Evolutionary conservation across 768 basidiomycete species (phyloP), one percentile per base, ranked within the genome.

Genomic region (Polyporus arcularius): DNA sequence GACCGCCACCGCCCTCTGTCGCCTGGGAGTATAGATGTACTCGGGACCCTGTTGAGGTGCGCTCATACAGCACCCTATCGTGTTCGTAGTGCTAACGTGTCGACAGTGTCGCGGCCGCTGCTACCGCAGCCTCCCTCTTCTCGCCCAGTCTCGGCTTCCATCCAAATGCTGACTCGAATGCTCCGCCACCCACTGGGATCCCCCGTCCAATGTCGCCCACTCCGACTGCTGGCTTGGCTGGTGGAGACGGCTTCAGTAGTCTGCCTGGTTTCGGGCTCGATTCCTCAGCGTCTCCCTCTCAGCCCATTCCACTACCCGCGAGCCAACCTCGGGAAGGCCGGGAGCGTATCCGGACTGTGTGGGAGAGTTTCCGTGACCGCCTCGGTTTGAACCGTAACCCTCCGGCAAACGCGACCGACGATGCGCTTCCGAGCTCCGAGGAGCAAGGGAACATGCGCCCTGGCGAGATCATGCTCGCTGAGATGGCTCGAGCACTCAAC

Each of bases 61-160:
- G 81, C 75, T 40, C 12, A 18, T 35, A 56, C 35, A 46, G 40
- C 55, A 28, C 51, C 46, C 42, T 16, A 63, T 42, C 18, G 53
- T 56, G 38, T 51, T 57, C 51, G 18, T 61, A 43, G 42, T 57
- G 49, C 15, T 48, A 54, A 38, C 30, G 35, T 30, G 40, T 18
- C 42, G 12, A 30, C 56, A 65, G 92, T 66, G 92, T 94, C 35
- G 92, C 92, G 4, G 91, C 92, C n/a, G 90, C 92, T 10, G 92
- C 92, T n/a, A 93, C 92, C 1, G 92, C 92, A 1, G 90, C 90
- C 8, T 94, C 92, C 11, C 82, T 90, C 46, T 80, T 88, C 57
- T 80, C 83, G 40, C 80, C 86, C 26, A 79, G 82, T 46, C 78
- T 86, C 54, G 75, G 81, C 32, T 78, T 53, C 45, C 54, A 53